A percentile compares a stretch with the other conserved stretches of the same genome.
These are phyloP conservation scores for Pisolithus microcarpus DNA, from an alignment of 768 basidiomycete species.

Conservation along the genomic window DNA sequence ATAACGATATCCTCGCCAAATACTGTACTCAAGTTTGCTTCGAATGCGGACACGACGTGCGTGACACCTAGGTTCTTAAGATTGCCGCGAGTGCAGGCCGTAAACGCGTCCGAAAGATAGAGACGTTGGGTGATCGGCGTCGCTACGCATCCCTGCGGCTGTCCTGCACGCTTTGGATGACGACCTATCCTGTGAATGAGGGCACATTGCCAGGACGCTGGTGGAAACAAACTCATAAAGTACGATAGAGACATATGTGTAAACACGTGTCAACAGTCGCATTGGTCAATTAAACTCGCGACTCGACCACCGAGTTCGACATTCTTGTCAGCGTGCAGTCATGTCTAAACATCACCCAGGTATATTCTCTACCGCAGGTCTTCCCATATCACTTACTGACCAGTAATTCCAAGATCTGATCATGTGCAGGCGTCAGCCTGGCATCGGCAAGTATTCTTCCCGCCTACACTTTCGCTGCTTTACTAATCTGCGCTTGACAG, in stretches of 20 bases:
- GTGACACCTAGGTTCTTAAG: slow-evolving; percentile 59
- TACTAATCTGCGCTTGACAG: slow-evolving; percentile 34
- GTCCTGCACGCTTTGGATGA: slow-evolving; percentile 4
- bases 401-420: slow-evolving; percentile 65
- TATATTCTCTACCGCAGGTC: slow-evolving; percentile 19
- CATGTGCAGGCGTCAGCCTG: slow-evolving; percentile 96
- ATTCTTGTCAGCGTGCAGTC: slow-evolving; percentile 2
- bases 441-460: slow-evolving; percentile 63
- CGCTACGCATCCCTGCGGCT: slow-evolving; percentile 15
- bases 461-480: background rate
- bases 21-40: slow-evolving; percentile 27
- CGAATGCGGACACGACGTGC: slow-evolving; percentile 63
- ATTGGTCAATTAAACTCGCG: no score
- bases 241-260: no score
- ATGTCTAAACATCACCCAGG: slow-evolving; percentile 94
- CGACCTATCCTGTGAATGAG: slow-evolving; percentile 14
- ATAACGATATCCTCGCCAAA: slow-evolving; percentile 30
- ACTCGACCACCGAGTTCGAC: no score
- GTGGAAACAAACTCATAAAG: background rate
- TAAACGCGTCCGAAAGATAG: slow-evolving; percentile 57
- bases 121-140: slow-evolving; percentile 39
- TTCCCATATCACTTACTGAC: background rate
- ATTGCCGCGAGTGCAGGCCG: slow-evolving; percentile 43
- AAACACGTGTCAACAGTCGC: no score
- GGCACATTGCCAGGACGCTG: slow-evolving; percentile 23